Evolutionary conservation across 768 basidiomycete species (phyloP).

Genomic region (Boletellus ananas): DNA sequence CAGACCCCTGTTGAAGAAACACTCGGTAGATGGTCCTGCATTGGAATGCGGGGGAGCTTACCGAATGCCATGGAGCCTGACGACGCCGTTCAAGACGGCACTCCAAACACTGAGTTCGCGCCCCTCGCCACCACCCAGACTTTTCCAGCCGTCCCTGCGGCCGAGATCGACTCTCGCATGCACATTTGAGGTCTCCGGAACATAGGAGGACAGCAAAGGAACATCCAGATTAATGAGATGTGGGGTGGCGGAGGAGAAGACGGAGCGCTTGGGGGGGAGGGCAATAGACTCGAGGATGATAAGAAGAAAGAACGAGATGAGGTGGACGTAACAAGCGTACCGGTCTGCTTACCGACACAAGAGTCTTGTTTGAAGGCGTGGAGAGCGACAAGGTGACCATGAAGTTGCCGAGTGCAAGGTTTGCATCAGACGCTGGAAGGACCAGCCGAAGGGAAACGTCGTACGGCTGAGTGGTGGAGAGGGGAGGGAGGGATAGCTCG

Average conservation of each 20-base stretch:
- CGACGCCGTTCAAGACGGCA: constrained; percentile 57
- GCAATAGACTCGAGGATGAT: constrained; percentile 51
- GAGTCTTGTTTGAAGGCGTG: constrained; percentile 59
- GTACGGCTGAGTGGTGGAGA: constrained; percentile 66
- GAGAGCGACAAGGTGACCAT: constrained; percentile 67
- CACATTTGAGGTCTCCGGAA: constrained; percentile 44
- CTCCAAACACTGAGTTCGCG: constrained; percentile 68
- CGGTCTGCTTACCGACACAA: constrained; percentile 57
- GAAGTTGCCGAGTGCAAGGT: constrained; percentile 78
- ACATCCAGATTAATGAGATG: constrained; percentile 47
- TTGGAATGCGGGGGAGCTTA: constrained; percentile 30
- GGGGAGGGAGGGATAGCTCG: constrained; percentile 43
- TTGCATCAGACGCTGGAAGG: constrained; percentile 63
- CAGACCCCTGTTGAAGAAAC: constrained; percentile 47
- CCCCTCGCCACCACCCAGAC: constrained; percentile 62
- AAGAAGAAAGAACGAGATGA: background rate
- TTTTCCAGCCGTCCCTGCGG: constrained; percentile 69
- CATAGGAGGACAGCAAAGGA: constrained; percentile 54
- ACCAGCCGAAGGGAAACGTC: constrained; percentile 64
- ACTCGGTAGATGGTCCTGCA: background rate
- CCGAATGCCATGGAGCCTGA: constrained; percentile 70
- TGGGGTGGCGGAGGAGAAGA: constrained; percentile 39
- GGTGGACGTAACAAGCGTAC: constrained; percentile 41
- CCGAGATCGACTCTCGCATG: constrained; percentile 69
- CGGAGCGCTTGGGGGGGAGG: constrained; percentile 34